Percentiles rank a stretch among this genome's conserved stretches.
These are phyloP conservation scores for Phytophthora fragariaefolia DNA, from an alignment of 352 stramenopile species.

Conservation along the genomic window DNA sequence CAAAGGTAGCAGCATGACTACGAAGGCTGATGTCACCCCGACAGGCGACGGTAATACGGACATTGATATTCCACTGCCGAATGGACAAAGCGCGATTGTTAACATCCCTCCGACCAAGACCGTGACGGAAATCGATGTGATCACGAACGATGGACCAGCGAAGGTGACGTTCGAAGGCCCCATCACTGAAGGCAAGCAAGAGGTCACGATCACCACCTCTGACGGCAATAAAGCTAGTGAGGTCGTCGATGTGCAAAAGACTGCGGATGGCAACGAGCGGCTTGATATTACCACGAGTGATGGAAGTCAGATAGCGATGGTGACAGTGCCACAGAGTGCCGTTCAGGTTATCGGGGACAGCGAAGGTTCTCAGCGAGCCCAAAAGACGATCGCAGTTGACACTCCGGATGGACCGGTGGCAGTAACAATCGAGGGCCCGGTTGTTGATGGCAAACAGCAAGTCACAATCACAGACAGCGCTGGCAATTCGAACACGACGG, in stretches of 20 bases:
- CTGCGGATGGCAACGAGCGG: neutral
- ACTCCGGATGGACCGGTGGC: neutral
- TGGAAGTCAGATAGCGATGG: neutral
- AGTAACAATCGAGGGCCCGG: neutral
- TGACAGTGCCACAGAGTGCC: neutral
- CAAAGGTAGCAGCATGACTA: neutral
- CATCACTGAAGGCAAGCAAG: neutral
- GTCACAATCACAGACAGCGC: neutral
- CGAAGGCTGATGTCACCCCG: neutral
- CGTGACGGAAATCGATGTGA: neutral
- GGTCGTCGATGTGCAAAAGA: neutral
- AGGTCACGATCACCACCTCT: constrained; percentile 3
- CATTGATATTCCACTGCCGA: neutral
- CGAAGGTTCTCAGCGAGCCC: neutral
- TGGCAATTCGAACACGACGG: neutral
- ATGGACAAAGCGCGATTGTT: neutral
- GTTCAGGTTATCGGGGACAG: neutral
- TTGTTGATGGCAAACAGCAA: neutral
- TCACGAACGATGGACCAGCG: constrained; percentile 1
- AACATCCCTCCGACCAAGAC: neutral
- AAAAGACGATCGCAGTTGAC: neutral
- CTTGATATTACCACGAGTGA: neutral
- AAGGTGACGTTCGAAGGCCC: neutral
- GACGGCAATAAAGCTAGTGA: neutral
- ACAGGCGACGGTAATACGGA: neutral